Percentiles rank a stretch among this genome's conserved stretches.
phyloP scores from a whole-genome alignment of 129 eudicot species.

The Lactuca saligna region DNA sequence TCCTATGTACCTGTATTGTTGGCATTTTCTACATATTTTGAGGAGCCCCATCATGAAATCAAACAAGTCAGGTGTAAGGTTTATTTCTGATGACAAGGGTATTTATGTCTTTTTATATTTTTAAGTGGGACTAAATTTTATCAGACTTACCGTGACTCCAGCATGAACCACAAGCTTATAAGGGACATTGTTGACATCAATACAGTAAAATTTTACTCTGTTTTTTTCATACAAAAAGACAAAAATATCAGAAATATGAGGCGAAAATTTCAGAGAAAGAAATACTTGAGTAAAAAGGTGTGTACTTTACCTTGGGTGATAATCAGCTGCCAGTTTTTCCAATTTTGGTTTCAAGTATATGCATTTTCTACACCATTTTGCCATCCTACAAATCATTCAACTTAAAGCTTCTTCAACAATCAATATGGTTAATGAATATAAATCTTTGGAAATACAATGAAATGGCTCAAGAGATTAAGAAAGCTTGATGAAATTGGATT shows the following conservation, averaged over 20 bases:
- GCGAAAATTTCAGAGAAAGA: neutral
- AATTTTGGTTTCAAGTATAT: constrained; percentile 83
- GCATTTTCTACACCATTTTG: constrained; percentile 94
- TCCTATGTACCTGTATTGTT: constrained; percentile 65
- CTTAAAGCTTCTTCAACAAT: neutral
- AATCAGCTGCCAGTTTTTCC: constrained; percentile 83
- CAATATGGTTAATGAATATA: neutral
- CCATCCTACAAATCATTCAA: constrained; percentile 58
- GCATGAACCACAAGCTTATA: constrained; percentile 77
- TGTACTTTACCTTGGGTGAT: constrained; percentile 58
- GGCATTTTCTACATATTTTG: constrained; percentile 77
- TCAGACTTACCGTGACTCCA: constrained; percentile 74
- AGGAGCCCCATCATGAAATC: constrained; percentile 39
- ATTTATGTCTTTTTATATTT: too few relatives aligned
- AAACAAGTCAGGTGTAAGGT: constrained; percentile 20
- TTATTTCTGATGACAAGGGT: neutral
- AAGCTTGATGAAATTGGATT: neutral
- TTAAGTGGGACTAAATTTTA: neutral
- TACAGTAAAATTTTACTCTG: constrained; percentile 62
- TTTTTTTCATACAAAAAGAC: constrained; percentile 6
- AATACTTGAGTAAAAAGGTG: neutral
- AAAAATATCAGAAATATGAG: neutral
- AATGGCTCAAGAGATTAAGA: neutral
- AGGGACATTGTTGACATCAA: constrained; percentile 78
- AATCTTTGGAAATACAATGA: neutral